Evolutionary conservation across 2,329 filamentous ascomycete species (phyloP), one percentile per base, ranked within the genome.

Genomic region (Hypomyces perniciosus): DNA sequence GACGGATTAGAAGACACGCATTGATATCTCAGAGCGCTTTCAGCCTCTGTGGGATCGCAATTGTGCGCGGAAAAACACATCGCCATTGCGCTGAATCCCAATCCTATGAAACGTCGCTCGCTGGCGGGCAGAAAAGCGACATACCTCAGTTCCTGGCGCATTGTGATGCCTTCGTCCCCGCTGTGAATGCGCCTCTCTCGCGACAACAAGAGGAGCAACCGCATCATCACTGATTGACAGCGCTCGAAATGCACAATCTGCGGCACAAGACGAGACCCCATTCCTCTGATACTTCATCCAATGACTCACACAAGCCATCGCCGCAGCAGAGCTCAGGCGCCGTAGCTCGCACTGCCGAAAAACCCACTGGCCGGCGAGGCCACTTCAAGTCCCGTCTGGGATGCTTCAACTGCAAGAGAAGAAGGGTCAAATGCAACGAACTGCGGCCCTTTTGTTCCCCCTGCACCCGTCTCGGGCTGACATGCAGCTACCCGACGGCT

Each of bases 361-460:
- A 54, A 10, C 50, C 52, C 31, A 37, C 53, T n/a, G 58, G 56
- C 37, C 57, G 58, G 2, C 57, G 59, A 12, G 57, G 61, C 10
- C 62, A 63, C 49, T 59, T 57, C 52, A 62, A 62, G 48, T 66
- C 64, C 5, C 62, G 63, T 6, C 60, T 65, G 10, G 64, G 64
- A 44, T 66, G 63, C 58, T 62, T 65, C 49, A 65, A 64, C 47
- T 66, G 63, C 56, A 65, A 65, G 48, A 53, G 62, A 6, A 54
- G 62, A 34, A 60, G 62, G 20, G 64, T 66, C 46, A 66, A 65
- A 40, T 66, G 64, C 57, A 63, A 63, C 28, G 64, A 66, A 52
- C 48, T 57, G 13, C 60, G 59, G 12, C 63, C 63, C 2, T 56
- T 54, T 6, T 66, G 62, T 52, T 53, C 58, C 33, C 60, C 65